Conservation (phyloP, 176 grass and related monocot species). For the Puya raimondii region DNA sequence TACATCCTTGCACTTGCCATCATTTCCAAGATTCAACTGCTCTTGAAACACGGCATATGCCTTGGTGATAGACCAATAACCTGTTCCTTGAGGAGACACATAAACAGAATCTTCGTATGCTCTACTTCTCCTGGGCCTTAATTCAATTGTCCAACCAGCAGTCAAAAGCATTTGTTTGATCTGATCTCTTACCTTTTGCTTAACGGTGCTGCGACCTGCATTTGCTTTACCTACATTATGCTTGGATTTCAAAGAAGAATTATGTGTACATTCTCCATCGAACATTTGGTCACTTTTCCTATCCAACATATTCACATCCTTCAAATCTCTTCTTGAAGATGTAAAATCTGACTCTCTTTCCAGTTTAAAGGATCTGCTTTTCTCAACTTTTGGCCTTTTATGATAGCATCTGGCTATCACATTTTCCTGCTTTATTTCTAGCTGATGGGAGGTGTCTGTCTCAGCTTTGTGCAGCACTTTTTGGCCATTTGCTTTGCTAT, state of each 20-base stretch:
- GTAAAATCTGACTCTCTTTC: background rate
- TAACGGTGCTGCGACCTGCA: conserved; percentile 37
- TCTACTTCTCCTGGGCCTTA: conserved; percentile 56
- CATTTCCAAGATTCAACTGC: conserved; percentile 25
- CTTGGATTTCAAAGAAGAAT: conserved; percentile 14
- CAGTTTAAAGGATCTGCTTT: background rate
- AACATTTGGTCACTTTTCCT: background rate
- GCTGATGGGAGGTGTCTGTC: conserved; percentile 8
- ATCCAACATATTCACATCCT: background rate
- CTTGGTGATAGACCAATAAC: conserved; percentile 97
- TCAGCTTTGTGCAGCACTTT: conserved; percentile 27
- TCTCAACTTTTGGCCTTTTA: background rate
- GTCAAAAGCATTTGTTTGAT: conserved; percentile 58
- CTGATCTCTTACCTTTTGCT: conserved; percentile 68
- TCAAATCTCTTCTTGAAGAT: background rate
- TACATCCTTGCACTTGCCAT: conserved; percentile 21
- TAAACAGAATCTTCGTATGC: conserved; percentile 83
- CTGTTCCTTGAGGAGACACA: conserved; percentile 59
- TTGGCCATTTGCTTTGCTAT: conserved; percentile 22
- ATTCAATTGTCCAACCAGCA: conserved; percentile 80
- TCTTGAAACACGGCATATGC: conserved; percentile 88
- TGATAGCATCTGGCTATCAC: conserved; percentile 23
- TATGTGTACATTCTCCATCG: conserved; percentile 11
- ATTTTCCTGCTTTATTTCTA: conserved; percentile 24
- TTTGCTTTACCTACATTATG: conserved; percentile 33